Conservation (phyloP, 2,329 filamentous ascomycete genomes). For the Akanthomyces dipterigenus region DNA sequence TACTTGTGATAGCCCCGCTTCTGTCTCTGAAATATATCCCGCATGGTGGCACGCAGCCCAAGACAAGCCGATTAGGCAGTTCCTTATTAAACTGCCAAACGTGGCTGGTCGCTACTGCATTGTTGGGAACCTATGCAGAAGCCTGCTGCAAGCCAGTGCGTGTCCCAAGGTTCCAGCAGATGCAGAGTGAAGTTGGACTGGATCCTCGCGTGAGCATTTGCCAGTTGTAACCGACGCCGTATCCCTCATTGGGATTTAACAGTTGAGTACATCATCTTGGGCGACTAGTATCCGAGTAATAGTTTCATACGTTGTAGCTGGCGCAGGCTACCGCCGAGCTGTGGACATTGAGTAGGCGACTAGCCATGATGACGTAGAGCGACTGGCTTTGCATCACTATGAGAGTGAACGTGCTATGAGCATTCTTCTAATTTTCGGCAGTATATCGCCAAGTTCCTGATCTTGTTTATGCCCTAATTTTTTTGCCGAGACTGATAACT, state of each 20-base stretch:
- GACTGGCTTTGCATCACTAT: neutral
- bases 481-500: too few relatives aligned
- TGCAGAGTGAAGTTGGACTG: neutral
- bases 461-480: too few relatives aligned
- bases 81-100: neutral
- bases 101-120: neutral
- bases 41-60: neutral
- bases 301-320: neutral
- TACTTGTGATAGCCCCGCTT: conserved; percentile 8
- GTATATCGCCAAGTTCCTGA: too few relatives aligned
- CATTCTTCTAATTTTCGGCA: neutral
- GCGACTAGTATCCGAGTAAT: neutral
- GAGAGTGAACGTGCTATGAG: neutral
- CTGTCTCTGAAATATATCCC: conserved; percentile 4
- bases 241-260: too few relatives aligned
- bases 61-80: conserved; percentile 1
- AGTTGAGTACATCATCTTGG: neutral
- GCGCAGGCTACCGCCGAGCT: neutral
- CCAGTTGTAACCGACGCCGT: neutral
- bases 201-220: conserved; percentile 3
- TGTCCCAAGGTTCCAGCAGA: neutral
- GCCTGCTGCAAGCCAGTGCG: neutral
- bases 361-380: neutral
- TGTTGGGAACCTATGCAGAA: conserved; percentile 6
- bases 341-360: neutral